These are phyloP conservation scores for Thalassiosira oceanica DNA, from an alignment of 352 stramenopile species.

Conservation along the genomic window DNA sequence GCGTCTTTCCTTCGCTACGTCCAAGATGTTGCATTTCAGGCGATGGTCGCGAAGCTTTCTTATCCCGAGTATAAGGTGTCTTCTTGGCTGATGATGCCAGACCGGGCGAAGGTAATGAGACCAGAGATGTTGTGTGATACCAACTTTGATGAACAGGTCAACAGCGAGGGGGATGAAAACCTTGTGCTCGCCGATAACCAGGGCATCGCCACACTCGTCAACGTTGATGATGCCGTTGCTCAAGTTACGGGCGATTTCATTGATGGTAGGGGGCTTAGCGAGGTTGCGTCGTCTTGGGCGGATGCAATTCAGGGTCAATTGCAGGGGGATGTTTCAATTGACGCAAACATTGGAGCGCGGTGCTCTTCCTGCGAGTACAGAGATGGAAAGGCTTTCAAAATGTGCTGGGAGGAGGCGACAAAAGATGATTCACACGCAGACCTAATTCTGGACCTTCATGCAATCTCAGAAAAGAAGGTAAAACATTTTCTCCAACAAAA, in stretches of 20 bases:
- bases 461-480: constrained; percentile 13
- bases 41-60: constrained; percentile 21
- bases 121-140: no score
- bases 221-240: constrained; percentile 53
- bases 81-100: constrained; percentile 55
- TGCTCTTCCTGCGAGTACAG: constrained; percentile 51
- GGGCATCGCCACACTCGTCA: constrained; percentile 34
- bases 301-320: constrained; percentile 21
- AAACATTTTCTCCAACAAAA: constrained; percentile 20
- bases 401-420: no score
- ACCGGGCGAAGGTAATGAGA: constrained; percentile 37
- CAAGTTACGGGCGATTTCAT: constrained; percentile 21
- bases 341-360: constrained; percentile 35
- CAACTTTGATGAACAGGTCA: no score
- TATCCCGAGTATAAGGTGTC: constrained; percentile 43
- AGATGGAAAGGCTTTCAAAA: no score
- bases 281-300: constrained; percentile 25
- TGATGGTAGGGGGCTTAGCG: constrained; percentile 34
- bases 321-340: constrained; percentile 19
- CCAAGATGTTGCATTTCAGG: constrained; percentile 60
- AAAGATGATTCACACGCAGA: no score
- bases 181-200: no score
- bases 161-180: no score
- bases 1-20: constrained; percentile 42
- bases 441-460: constrained; percentile 33